Evolutionary conservation across 345 rosid species (phyloP).

Genomic region (Aethionema arabicum): DNA sequence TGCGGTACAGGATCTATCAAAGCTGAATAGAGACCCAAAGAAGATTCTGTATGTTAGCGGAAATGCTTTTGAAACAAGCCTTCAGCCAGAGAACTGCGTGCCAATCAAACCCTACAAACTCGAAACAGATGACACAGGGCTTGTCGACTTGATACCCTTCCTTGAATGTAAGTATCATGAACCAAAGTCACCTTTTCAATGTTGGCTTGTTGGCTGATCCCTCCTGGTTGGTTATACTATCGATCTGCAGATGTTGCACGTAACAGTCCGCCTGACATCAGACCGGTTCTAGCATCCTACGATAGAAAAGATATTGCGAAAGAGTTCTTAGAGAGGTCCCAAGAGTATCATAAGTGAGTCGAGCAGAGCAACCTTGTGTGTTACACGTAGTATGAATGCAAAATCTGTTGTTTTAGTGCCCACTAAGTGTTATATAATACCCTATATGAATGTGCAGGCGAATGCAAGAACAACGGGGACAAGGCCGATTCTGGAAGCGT

Average conservation of each 20-base stretch:
- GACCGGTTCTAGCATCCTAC: slow-evolving; percentile 66
- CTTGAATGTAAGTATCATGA: slow-evolving; percentile 75
- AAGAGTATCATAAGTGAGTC: slow-evolving; percentile 75
- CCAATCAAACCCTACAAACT: slow-evolving; percentile 81
- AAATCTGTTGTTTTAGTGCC: slow-evolving; percentile 11
- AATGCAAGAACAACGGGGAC: slow-evolving; percentile 81
- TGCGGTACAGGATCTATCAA: slow-evolving; percentile 82
- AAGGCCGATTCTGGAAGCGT: slow-evolving; percentile 56
- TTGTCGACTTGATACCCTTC: slow-evolving; percentile 92
- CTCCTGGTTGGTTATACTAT: slow-evolving; percentile 10
- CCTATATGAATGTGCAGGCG: slow-evolving; percentile 62
- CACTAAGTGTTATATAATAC: slow-evolving; percentile 1
- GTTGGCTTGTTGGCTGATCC: slow-evolving; percentile 15
- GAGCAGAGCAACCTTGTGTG: not conserved
- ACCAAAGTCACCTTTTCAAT: not conserved
- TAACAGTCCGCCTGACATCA: slow-evolving; percentile 75
- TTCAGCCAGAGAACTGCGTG: slow-evolving; percentile 88
- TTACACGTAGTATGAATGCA: not conserved
- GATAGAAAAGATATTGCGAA: slow-evolving; percentile 72
- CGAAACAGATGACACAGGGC: slow-evolving; percentile 79
- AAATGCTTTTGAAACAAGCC: slow-evolving; percentile 71
- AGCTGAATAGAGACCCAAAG: slow-evolving; percentile 85
- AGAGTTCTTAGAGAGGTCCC: slow-evolving; percentile 87
- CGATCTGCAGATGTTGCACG: slow-evolving; percentile 73
- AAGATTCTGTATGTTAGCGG: slow-evolving; percentile 81